phyloP scores from a whole-genome alignment of 176 grass and related monocot species.

The Pontederia paniculata region DNA sequence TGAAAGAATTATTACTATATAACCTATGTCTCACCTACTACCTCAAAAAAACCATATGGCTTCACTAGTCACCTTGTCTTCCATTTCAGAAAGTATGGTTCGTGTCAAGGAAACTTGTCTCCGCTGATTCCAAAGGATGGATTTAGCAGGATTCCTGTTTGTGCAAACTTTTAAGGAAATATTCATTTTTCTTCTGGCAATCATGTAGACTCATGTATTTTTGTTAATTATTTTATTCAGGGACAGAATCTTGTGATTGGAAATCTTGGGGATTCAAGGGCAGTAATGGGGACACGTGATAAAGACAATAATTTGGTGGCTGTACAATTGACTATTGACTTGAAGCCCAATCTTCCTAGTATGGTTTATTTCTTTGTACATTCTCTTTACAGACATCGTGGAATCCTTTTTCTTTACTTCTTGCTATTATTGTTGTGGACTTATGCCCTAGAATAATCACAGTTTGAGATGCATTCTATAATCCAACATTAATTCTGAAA shows the following conservation, averaged over 20 bases:
- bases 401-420: neutral
- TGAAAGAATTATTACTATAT: no score
- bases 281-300: conserved; percentile 78
- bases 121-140: no score
- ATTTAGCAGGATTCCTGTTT: neutral
- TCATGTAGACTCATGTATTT: neutral
- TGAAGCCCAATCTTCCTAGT: conserved; percentile 99
- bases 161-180: neutral
- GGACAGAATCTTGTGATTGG: conserved; percentile 83
- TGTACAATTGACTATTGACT: conserved; percentile 85
- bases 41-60: no score
- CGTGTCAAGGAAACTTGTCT: neutral
- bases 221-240: conserved; percentile 34
- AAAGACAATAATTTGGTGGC: conserved; percentile 68
- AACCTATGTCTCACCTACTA: no score
- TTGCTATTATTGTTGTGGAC: neutral
- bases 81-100: conserved; percentile 21
- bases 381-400: no score
- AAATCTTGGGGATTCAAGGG: conserved; percentile 97
- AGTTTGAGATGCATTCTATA: no score
- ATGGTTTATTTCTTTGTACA: neutral
- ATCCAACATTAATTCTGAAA: no score
- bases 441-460: no score
- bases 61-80: no score
- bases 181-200: no score